Percentiles rank a stretch among this genome's conserved stretches.
Evolutionary conservation across 768 basidiomycete genomes (phyloP).

Genomic region (Holtermannia corniformis): DNA sequence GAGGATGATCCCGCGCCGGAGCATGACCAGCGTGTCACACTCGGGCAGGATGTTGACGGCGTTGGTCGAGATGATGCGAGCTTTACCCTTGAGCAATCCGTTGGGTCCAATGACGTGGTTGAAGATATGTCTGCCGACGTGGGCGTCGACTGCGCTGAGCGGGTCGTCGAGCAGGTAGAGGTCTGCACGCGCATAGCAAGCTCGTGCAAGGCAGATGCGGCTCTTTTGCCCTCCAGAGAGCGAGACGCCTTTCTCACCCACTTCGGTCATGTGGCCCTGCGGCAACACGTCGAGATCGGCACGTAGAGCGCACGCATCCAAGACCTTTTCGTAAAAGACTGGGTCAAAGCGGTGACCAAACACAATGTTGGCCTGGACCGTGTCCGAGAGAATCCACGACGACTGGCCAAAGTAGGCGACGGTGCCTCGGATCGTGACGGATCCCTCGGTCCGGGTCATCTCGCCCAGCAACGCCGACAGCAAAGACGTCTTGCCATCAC

Average conservation of each 20-base stretch:
- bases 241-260: constrained; percentile 42
- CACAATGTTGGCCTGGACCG: constrained; percentile 79
- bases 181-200: constrained; percentile 85
- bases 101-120: constrained; percentile 79
- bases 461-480: constrained; percentile 71
- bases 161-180: constrained; percentile 87
- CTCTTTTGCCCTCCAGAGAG: constrained; percentile 40
- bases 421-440: constrained; percentile 57
- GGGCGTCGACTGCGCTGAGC: constrained; percentile 52
- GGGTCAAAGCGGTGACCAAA: constrained; percentile 86
- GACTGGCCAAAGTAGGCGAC: constrained; percentile 79
- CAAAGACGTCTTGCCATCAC: constrained; percentile 75
- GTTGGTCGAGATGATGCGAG: constrained; percentile 77
- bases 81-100: constrained; percentile 72
- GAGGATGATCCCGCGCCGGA: constrained; percentile 72
- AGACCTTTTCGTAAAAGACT: constrained; percentile 40
- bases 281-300: constrained; percentile 71
- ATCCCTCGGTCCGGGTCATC: constrained; percentile 68
- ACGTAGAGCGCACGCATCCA: constrained; percentile 67
- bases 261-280: constrained; percentile 55
- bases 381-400: constrained; percentile 80
- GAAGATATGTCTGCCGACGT: constrained; percentile 40
- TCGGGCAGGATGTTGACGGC: constrained; percentile 70
- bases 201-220: constrained; percentile 52
- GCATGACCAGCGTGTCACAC: constrained; percentile 63